phyloP scores from a whole-genome alignment of 179 eudicot genomes.

The Dionaea muscipula region DNA sequence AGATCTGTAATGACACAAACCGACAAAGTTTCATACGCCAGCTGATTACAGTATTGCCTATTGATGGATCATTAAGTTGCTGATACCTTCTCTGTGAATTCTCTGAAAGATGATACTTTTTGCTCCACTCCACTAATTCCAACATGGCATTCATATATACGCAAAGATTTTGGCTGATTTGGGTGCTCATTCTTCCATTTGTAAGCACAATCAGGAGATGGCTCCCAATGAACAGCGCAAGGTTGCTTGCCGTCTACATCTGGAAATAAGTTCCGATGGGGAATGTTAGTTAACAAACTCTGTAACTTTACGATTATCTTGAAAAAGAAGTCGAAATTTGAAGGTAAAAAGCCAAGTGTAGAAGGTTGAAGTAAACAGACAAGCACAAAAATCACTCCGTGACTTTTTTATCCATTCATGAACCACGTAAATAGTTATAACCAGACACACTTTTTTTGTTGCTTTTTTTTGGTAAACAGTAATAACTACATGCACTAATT shows the following conservation, averaged over 20 bases:
- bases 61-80: neutral
- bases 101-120: slow-evolving; percentile 61
- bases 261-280: no score
- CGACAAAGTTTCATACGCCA: no score
- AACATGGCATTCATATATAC: slow-evolving; percentile 88
- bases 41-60: no score
- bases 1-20: slow-evolving; percentile 38
- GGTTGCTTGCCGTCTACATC: slow-evolving; percentile 64
- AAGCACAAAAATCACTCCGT: no score
- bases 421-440: no score
- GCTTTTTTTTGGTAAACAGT: no score
- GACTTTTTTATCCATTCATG: no score
- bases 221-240: slow-evolving; percentile 93
- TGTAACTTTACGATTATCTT: no score
- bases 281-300: no score
- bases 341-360: neutral
- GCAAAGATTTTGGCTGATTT: slow-evolving; percentile 58
- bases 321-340: no score
- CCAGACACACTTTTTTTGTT: no score
- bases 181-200: slow-evolving; percentile 70
- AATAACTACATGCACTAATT: no score
- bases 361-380: neutral
- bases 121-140: slow-evolving; percentile 83
- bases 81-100: slow-evolving; percentile 70
- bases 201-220: slow-evolving; percentile 62